Base-by-base conservation (phyloP, 352 stramenopile species). In the Globisporangium carolinianum region DNA sequence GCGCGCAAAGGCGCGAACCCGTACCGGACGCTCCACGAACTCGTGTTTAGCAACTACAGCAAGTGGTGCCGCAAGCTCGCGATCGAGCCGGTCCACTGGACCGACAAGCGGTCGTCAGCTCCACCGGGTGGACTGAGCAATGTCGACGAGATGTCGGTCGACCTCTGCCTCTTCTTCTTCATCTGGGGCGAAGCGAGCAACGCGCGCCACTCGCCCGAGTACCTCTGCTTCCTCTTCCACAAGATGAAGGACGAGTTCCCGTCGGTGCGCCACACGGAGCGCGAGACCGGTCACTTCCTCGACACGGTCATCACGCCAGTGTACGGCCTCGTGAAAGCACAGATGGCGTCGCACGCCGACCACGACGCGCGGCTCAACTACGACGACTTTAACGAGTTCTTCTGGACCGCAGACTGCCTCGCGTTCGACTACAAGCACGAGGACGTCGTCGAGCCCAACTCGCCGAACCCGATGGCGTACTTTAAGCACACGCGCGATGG, bases 311-410 rank as follows among this genome's bases (percentile, higher is more conserved):
- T 99, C 46, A 96, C 90, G 8, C 97, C 97, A 7, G 94, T 99
- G 38, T 99, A 98, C 66, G 74, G 73, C 7, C 67, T 94, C 24
- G 51, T 95, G 32, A 76, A 75, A 57, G 60, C 73, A 6, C 85
- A 98, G 54, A 96, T 98, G 79, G 75, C 94, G 41, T 87, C 73
- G 5, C 88, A 79, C 55, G 78, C 73, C 18, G 97, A 99, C 62
- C 96, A 99, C 68, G 65, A 93, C 45, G 85, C 98, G 52, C 96
- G 93, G 35, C 83, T 96, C 64, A 99, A 99, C 71, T 99, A 99
- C 66, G 97, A 99, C 49, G 97, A 99, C 66, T 98, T 99, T 63
- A 99, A 99, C 74, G 97, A 99, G 79, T 99, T 99, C 66, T 99
- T 99, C 67, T 99, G 97, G 97, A 97, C 85, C 17, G 79, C 86